Conservation (phyloP, 2,329 filamentous ascomycete genomes). For the Ophiostoma ulmi region DNA sequence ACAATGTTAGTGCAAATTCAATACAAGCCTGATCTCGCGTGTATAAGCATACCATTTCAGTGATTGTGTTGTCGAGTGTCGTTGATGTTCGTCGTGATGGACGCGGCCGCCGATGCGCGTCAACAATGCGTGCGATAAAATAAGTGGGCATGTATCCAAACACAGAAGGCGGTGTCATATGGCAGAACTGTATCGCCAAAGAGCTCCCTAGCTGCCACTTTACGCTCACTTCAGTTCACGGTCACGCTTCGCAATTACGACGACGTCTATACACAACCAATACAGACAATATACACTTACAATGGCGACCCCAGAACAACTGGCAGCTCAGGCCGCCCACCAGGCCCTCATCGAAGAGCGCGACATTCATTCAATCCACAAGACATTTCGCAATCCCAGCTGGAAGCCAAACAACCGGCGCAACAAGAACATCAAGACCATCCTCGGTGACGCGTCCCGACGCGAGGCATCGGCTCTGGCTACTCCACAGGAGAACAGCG, state of each 20-base stretch:
- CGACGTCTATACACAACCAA: neutral
- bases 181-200: conserved; percentile 18
- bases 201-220: conserved; percentile 2
- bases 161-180: conserved; percentile 7
- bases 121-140: neutral
- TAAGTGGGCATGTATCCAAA: conserved; percentile 4
- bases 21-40: too few relatives aligned
- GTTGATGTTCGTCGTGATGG: neutral
- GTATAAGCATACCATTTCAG: conserved; percentile 17
- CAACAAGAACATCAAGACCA: conserved; percentile 98
- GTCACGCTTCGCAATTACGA: neutral
- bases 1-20: neutral
- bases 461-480: conserved; percentile 85
- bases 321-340: conserved; percentile 77
- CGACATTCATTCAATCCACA: conserved; percentile 80
- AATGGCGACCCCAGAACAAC: conserved; percentile 52
- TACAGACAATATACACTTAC: neutral
- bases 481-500: conserved; percentile 68
- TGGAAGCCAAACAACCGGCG: conserved; percentile 93
- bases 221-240: neutral
- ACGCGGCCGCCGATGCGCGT: conserved; percentile 19
- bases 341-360: conserved; percentile 82
- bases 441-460: conserved; percentile 80
- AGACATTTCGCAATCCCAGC: conserved; percentile 81
- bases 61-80: neutral